Percentiles rank a stretch among this genome's conserved stretches.
These are phyloP conservation scores for Brettanomyces sp. DNA, from an alignment of 805 yeast species.

Conservation along the genomic window DNA sequence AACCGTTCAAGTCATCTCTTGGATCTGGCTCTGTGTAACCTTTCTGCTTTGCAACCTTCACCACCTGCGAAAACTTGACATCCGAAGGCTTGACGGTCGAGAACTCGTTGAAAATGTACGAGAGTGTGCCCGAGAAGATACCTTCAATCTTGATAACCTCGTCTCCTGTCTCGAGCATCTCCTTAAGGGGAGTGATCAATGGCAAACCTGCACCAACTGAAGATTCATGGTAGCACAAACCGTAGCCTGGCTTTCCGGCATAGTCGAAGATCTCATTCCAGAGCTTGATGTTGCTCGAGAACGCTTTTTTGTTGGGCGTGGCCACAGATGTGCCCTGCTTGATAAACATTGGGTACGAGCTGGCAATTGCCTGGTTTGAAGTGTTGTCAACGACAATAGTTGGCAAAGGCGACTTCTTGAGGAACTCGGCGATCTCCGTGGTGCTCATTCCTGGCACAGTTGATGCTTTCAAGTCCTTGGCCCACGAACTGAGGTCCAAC, in stretches of 20 bases:
- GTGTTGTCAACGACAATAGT: conserved; percentile 91
- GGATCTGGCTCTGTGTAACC: conserved; percentile 99
- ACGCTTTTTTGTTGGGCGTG: conserved; percentile 97
- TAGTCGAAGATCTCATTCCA: conserved; percentile 69
- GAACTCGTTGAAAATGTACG: conserved; percentile 90
- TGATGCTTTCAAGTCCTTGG: conserved; percentile 35
- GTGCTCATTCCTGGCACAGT: conserved; percentile 42
- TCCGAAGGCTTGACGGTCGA: conserved; percentile 57
- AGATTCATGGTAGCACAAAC: conserved; percentile 93
- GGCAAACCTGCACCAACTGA: conserved; percentile 99
- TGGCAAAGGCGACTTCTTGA: conserved; percentile 62
- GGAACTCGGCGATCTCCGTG: conserved; percentile 49
- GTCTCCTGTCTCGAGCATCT: conserved; percentile 88
- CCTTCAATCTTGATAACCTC: conserved; percentile 89
- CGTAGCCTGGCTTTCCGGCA: conserved; percentile 47
- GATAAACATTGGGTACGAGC: conserved; percentile 66
- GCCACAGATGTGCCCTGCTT: conserved; percentile 82
- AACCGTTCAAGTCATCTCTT: conserved; percentile 95
- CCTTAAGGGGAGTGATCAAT: conserved; percentile 78
- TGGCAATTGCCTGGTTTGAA: conserved; percentile 70
- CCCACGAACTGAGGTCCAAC: conserved; percentile 54
- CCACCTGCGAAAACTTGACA: conserved; percentile 82
- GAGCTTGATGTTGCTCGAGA: conserved; percentile 61
- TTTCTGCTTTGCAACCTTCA: conserved; percentile 73
- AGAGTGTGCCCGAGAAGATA: conserved; percentile 89